Conservation (phyloP, 192 early-diverging fungal species). For the Coemansia furcata region DNA sequence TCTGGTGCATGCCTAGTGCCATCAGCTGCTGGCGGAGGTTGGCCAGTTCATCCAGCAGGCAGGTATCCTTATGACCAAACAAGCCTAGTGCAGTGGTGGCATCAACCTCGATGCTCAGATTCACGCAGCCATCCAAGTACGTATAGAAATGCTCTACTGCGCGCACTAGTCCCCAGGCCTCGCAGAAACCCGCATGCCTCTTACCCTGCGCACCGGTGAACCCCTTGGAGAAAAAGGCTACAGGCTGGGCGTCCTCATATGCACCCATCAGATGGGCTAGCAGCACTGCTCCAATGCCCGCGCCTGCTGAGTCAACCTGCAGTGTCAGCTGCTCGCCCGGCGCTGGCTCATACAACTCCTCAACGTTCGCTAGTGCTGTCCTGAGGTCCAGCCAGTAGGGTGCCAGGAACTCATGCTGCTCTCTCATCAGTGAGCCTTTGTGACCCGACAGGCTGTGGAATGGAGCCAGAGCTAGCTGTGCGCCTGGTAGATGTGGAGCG, state of each 20-base stretch:
- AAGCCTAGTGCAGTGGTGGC: constrained; percentile 1
- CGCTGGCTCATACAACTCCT: constrained; percentile 3
- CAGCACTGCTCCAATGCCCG: constrained; percentile 15
- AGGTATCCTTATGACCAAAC: neutral
- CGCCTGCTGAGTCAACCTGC: constrained; percentile 6
- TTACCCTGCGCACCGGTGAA: constrained; percentile 8
- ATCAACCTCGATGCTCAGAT: constrained; percentile 9
- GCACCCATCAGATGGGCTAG: neutral
- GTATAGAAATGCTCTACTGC: constrained; percentile 11
- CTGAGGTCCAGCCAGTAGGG: neutral
- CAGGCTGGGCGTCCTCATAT: neutral
- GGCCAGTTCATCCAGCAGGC: neutral
- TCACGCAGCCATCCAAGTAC: constrained; percentile 12
- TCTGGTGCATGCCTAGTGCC: constrained; percentile 3
- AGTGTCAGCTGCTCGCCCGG: constrained; percentile 10
- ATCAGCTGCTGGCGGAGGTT: neutral
- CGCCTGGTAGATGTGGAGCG: neutral
- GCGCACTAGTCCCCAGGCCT: constrained; percentile 1
- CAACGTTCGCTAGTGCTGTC: neutral
- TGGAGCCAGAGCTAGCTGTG: neutral
- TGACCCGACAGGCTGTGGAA: neutral
- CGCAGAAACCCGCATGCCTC: constrained; percentile 4
- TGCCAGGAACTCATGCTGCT: neutral
- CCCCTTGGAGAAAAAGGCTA: constrained; percentile 12
- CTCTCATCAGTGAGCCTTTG: neutral